Evolutionary conservation across 2,329 filamentous ascomycete species (phyloP), one percentile per base, ranked within the genome.

Genomic region (Bipolaris zeicola): DNA sequence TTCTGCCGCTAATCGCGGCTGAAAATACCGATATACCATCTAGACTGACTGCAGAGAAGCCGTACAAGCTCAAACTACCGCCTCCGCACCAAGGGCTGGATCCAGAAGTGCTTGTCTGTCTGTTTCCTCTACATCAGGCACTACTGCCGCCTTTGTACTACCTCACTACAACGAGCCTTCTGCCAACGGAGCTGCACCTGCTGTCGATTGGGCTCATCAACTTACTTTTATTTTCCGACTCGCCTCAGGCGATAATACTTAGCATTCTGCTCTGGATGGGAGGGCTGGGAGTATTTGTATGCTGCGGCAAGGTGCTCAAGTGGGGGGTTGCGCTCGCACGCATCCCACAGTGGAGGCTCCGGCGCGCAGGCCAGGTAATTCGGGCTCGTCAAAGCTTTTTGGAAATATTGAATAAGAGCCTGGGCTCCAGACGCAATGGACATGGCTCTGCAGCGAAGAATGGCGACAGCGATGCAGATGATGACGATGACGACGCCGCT

Each of bases 311-410:
- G 28, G 85, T 95, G 11, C 85, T 98, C 34, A 84, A 83, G 66
- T 96, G 91, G 90, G 92, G 91, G 43, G 89, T 98, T 50, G 85
- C 89, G 24, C 79, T 99, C 58, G 93, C 94, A 48, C 85, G 94
- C 55, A 91, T 98, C 16, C 95, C 95, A 2, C 92, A 87, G 66
- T 97, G 94, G 92, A 90, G 93, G 41, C 93, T 98, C 67, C 85
- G 87, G 65, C 85, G 87, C 52, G 78, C 82, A 11, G 79, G 78
- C 3, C 75, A 78, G 26, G 72, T 79, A 18, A 75, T 78, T 34
- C 74, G 73, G 61, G 76, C 78, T 48, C 74, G 72, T 18, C 77
- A 79, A 50, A 77, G 76, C 5, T 78, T 82, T 31, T 61, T 81
- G 6, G 72, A 78, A 51, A 69, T 75, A 0, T 64, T 81, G 5